A percentile compares a stretch with the other conserved stretches of the same genome.
Evolutionary conservation across 345 rosid genomes (phyloP).

Genomic region (Populus ilicifolia): DNA sequence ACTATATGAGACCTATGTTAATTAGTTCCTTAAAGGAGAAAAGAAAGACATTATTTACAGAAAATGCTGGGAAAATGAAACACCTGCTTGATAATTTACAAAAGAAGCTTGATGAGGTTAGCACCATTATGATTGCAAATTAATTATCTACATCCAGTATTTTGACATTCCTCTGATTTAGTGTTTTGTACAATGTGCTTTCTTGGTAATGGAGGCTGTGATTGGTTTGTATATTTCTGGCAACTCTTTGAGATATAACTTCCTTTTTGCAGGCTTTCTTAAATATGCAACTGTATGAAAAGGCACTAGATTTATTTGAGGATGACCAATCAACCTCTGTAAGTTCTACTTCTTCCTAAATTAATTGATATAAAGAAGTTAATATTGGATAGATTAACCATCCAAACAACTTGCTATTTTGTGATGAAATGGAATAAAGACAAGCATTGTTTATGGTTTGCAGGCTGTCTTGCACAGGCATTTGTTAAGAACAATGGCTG

Average conservation of each 20-base stretch:
- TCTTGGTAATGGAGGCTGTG: conserved; percentile 12
- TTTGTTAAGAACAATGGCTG: conserved; percentile 75
- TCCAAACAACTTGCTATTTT: conserved; percentile 7
- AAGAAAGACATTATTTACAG: conserved; percentile 77
- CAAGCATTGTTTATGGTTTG: conserved; percentile 20
- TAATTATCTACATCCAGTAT: conserved; percentile 4
- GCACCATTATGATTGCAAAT: conserved; percentile 16
- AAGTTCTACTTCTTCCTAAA: conserved; percentile 34
- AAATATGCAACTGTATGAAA: conserved; percentile 88
- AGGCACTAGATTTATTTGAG: conserved; percentile 81
- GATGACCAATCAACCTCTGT: conserved; percentile 87
- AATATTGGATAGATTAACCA: not conserved
- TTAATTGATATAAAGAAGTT: not conserved
- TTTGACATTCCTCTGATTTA: conserved; percentile 4
- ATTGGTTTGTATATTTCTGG: not conserved
- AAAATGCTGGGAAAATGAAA: conserved; percentile 78
- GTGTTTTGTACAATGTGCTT: not conserved
- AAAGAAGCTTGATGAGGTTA: conserved; percentile 90
- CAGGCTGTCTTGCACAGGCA: conserved; percentile 90
- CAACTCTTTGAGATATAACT: conserved; percentile 6
- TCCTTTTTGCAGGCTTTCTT: conserved; percentile 64
- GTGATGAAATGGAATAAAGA: conserved; percentile 22
- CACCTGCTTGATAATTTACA: conserved; percentile 74
- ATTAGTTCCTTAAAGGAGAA: conserved; percentile 68
- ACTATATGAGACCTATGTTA: conserved; percentile 77